Percentiles rank a stretch among this genome's conserved stretches.
phyloP scores from a whole-genome alignment of 208 protist species.

The Leishmania major region DNA sequence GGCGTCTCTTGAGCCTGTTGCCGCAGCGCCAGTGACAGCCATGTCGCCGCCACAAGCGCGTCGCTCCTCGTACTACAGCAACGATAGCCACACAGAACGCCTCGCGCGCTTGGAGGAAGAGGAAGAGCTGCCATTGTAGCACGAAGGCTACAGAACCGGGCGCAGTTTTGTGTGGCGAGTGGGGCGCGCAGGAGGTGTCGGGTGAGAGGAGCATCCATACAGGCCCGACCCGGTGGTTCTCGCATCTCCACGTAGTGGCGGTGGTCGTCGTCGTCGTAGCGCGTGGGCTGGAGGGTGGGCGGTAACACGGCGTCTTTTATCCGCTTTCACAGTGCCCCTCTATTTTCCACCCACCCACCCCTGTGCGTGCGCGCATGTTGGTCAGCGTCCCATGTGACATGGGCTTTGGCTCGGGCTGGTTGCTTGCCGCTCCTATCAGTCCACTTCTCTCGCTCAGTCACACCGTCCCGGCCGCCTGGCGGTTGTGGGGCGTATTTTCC shows the following conservation, averaged over 20 bases:
- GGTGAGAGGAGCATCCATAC: neutral
- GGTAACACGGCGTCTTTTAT: neutral
- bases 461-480: neutral
- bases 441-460: neutral
- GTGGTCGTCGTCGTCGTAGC: neutral
- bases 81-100: conserved; percentile 14
- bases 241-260: neutral
- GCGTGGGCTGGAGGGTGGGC: neutral
- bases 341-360: neutral
- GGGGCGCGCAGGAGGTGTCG: neutral
- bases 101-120: conserved; percentile 29
- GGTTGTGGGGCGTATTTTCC: neutral
- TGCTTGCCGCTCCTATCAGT: neutral
- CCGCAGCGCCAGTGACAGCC: neutral
- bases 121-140: conserved; percentile 45
- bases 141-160: neutral
- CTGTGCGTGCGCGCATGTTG: neutral
- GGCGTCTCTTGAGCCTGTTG: neutral
- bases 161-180: conserved; percentile 1
- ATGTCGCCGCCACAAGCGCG: neutral
- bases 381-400: neutral
- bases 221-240: neutral
- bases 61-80: conserved; percentile 20
- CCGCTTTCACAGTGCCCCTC: neutral
- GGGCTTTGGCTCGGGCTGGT: neutral